phyloP scores from a whole-genome alignment of 2,329 filamentous ascomycete genomes.

The Xylaria sp. region DNA sequence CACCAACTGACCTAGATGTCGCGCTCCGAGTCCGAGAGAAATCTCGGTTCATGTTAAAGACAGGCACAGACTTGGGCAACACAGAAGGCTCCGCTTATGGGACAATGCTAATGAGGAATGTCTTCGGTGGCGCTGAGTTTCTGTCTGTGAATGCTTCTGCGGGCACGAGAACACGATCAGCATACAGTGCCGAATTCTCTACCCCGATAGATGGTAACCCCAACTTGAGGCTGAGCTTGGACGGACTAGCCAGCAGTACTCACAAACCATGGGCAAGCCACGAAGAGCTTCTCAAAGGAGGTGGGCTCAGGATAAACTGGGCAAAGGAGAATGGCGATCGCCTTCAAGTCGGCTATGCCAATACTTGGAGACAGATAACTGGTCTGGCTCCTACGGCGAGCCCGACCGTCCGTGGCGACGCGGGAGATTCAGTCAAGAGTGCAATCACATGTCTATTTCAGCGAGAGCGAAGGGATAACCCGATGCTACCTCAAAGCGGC shows the following conservation, averaged over 20 bases:
- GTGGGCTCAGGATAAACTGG: conserved; percentile 78
- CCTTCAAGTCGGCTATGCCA: conserved; percentile 81
- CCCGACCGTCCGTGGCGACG: conserved; percentile 80
- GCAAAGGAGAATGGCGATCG: conserved; percentile 66
- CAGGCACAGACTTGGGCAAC: conserved; percentile 92
- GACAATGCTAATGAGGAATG: conserved; percentile 84
- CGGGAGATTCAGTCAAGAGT: conserved; percentile 90
- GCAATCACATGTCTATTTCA: conserved; percentile 82
- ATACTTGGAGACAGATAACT: conserved; percentile 88
- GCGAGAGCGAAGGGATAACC: conserved; percentile 81
- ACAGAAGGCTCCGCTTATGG: conserved; percentile 93
- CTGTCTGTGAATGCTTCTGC: conserved; percentile 85
- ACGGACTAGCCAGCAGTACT: conserved; percentile 81
- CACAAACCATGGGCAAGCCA: conserved; percentile 94
- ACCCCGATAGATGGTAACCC: conserved; percentile 85
- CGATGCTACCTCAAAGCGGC: conserved; percentile 81
- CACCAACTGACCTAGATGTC: conserved; percentile 80
- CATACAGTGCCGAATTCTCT: conserved; percentile 86
- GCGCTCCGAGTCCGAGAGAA: conserved; percentile 80
- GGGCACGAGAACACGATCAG: conserved; percentile 87
- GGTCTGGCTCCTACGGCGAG: conserved; percentile 77
- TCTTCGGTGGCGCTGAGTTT: conserved; percentile 92
- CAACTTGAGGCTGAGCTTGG: conserved; percentile 77
- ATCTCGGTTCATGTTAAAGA: conserved; percentile 85
- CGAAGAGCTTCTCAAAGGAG: conserved; percentile 85